These are phyloP conservation scores for Boletus huronensis DNA, from an alignment of 768 basidiomycete genomes.

Conservation along the genomic window DNA sequence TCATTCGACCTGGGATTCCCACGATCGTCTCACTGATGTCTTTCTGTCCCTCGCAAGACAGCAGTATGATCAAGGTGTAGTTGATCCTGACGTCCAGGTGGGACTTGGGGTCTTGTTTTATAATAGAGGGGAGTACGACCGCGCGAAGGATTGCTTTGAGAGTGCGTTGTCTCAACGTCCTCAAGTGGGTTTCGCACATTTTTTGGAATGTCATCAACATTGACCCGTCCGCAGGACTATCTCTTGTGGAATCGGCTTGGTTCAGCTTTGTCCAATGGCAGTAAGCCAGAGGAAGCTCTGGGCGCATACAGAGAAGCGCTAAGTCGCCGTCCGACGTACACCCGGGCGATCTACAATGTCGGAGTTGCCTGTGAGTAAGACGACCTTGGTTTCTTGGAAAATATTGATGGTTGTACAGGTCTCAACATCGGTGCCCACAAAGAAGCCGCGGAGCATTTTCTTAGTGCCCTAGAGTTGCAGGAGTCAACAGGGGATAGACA, in stretches of 20 bases:
- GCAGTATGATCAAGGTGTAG: slow-evolving; percentile 67
- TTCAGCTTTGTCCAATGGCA: slow-evolving; percentile 91
- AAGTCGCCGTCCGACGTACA: slow-evolving; percentile 89
- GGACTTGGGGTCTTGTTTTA: slow-evolving; percentile 93
- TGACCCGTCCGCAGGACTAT: slow-evolving; percentile 60
- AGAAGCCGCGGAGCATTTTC: slow-evolving; percentile 95
- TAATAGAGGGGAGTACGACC: slow-evolving; percentile 78
- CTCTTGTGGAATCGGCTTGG: slow-evolving; percentile 94
- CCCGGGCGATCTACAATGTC: slow-evolving; percentile 95
- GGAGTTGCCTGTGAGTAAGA: slow-evolving; percentile 88
- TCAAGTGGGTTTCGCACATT: slow-evolving; percentile 40
- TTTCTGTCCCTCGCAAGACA: slow-evolving; percentile 78
- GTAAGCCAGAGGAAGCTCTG: slow-evolving; percentile 89
- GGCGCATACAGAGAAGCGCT: slow-evolving; percentile 89
- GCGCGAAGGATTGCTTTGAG: slow-evolving; percentile 93
- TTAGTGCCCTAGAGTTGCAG: slow-evolving; percentile 80
- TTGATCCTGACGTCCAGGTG: slow-evolving; percentile 91
- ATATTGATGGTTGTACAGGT: slow-evolving; percentile 45
- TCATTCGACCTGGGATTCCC: slow-evolving; percentile 77
- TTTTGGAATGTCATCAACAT: not conserved
- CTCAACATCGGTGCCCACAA: slow-evolving; percentile 93
- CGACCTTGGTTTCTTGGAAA: not conserved
- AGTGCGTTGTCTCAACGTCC: slow-evolving; percentile 79
- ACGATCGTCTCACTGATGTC: slow-evolving; percentile 73
- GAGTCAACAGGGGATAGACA: slow-evolving; percentile 59